Evolutionary conservation across 2,329 filamentous ascomycete species (phyloP).

Genomic region (Arthrobotrys megalospora): DNA sequence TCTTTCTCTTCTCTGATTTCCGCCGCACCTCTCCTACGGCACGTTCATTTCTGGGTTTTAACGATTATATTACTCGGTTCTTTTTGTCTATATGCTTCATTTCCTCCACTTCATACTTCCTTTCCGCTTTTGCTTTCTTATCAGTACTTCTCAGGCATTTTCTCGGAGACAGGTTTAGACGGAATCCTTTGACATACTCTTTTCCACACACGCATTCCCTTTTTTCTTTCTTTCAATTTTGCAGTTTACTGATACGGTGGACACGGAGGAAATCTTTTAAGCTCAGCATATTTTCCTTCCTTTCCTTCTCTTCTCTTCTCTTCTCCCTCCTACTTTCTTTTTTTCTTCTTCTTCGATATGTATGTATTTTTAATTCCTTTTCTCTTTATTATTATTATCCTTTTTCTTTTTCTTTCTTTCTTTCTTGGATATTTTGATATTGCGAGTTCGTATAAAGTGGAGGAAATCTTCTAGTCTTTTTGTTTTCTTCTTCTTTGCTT

Average conservation of each 20-base stretch:
- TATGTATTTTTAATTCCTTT: slow-evolving; percentile 60
- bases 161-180: slow-evolving; percentile 63
- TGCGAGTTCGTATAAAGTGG: slow-evolving; percentile 16
- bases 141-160: slow-evolving; percentile 62
- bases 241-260: background rate
- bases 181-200: slow-evolving; percentile 40
- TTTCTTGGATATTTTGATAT: background rate
- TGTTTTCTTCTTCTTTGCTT: background rate
- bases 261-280: slow-evolving; percentile 44
- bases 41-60: slow-evolving; percentile 62
- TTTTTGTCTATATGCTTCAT: slow-evolving; percentile 64
- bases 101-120: slow-evolving; percentile 64
- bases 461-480: slow-evolving; percentile 14
- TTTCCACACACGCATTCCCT: slow-evolving; percentile 22
- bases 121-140: slow-evolving; percentile 66
- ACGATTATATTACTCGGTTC: slow-evolving; percentile 55
- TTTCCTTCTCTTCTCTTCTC: slow-evolving; percentile 2
- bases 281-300: slow-evolving; percentile 8
- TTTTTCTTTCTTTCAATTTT: slow-evolving; percentile 15
- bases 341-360: slow-evolving; percentile 16
- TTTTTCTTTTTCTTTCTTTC: background rate
- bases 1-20: slow-evolving; percentile 32
- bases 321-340: slow-evolving; percentile 20
- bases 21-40: slow-evolving; percentile 49
- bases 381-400: background rate